Conservation (phyloP, 2,329 filamentous ascomycete genomes). For the Samsoniella hepiali region DNA sequence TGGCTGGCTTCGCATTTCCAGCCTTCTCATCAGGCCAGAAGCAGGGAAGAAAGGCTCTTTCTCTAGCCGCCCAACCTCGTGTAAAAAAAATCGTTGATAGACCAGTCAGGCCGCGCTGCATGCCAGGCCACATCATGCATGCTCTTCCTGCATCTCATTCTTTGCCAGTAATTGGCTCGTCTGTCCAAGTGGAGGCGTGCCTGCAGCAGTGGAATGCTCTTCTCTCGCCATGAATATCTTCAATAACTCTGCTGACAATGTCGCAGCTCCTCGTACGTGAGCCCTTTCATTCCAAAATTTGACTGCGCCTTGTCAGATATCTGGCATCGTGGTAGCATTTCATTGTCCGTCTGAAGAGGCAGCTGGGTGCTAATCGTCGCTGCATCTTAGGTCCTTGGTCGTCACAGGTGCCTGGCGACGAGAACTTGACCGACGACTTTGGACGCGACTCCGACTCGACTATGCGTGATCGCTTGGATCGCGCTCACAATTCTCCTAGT, state of each 20-base stretch:
- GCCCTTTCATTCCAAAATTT: background rate
- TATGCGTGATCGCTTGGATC: background rate
- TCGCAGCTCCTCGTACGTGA: conserved; percentile 38
- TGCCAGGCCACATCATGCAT: conserved; percentile 28
- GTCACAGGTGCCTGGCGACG: conserved; percentile 14
- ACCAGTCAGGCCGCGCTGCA: conserved; percentile 3
- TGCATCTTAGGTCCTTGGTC: conserved; percentile 18
- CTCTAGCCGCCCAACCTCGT: conserved; percentile 11
- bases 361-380: conserved; percentile 8
- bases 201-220: conserved; percentile 18
- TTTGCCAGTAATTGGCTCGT: conserved; percentile 34
- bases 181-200: conserved; percentile 33
- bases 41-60: background rate
- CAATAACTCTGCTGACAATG: conserved; percentile 33
- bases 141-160: conserved; percentile 27
- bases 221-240: conserved; percentile 38
- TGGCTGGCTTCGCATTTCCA: conserved; percentile 14
- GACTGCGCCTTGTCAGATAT: background rate
- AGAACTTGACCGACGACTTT: conserved; percentile 6
- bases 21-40: conserved; percentile 10
- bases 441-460: conserved; percentile 9
- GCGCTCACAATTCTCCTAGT: conserved; percentile 10
- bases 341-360: background rate
- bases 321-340: background rate
- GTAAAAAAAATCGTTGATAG: conserved; percentile 12